Evolutionary conservation across 75 land plant genomes (phyloP), one percentile per base, ranked within the genome.

Genomic region (Cupressus sempervirens): DNA sequence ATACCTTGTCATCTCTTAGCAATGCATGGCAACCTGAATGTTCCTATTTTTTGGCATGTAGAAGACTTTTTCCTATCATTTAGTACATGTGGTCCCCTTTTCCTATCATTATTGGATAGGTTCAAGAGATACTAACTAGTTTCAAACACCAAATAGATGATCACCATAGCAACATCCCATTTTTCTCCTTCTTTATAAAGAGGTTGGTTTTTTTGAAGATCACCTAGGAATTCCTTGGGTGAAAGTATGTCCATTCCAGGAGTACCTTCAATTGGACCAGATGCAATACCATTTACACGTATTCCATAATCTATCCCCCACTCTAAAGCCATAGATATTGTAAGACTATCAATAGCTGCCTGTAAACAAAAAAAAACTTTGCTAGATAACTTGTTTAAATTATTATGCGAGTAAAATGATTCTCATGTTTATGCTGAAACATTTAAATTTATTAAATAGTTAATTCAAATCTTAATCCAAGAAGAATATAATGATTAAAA

Each of bases 81-180:
- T n/a, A n/a, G n/a, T n/a, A n/a, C n/a, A n/a, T n/a, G n/a, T n/a
- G n/a, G n/a, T n/a, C n/a, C n/a, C n/a, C n/a, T n/a, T n/a, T n/a
- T n/a, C n/a, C n/a, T n/a, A 45, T 79, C 10, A 48, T 48, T 48
- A 48, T 8, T 48, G 12, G 26, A 9, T 41, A 30, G 50, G 81
- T 79, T 79, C 48, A 26, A 23, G 5, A 79, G 32, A 45, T 34
- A 90, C 88, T 13, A 38, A 96, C 99, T 98, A 80, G 97, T 92
- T 85, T 96, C 92, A 43, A 97, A 96, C 45, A 92, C 94, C 36
- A 98, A 89, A 90, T 91, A 98, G 2, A 98, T 72, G 83, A 96
- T 93, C 85, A 99, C 92, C 95, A 98, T 92, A 16, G 99, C 99
- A 88, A 98, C 94, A 86, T 96, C 99, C 99, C 96, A 93, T 87